These are phyloP conservation scores for Sedum album DNA, from an alignment of 164 flowering plant species.

Conservation along the genomic window DNA sequence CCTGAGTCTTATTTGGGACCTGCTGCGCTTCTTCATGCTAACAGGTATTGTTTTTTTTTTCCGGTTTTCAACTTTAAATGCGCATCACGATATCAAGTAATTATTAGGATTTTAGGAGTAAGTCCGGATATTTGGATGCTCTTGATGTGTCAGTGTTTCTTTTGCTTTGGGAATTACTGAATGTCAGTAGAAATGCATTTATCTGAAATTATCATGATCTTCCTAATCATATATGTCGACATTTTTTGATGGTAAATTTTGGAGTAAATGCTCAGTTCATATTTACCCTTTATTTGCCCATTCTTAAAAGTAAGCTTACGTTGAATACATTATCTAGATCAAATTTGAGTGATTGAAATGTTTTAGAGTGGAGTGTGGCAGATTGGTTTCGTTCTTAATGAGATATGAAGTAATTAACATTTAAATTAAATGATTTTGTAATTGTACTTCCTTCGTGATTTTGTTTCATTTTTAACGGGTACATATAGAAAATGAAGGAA, in stretches of 20 bases:
- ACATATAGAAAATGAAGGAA: not conserved
- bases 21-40: constrained; percentile 89
- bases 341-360: not conserved
- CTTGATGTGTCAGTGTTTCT: not conserved
- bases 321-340: not conserved
- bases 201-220: too few species aligned
- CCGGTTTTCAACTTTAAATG: not conserved
- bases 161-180: too few species aligned
- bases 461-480: too few species aligned
- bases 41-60: constrained; percentile 39
- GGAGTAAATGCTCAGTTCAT: not conserved
- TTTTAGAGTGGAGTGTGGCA: not conserved
- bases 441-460: too few species aligned
- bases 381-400: not conserved
- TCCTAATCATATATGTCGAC: too few species aligned
- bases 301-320: not conserved
- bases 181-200: not conserved
- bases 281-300: not conserved
- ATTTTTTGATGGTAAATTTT: too few species aligned
- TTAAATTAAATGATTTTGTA: too few species aligned
- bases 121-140: not conserved
- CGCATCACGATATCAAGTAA: not conserved
- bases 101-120: not conserved
- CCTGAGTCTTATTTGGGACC: constrained; percentile 92
- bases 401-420: not conserved